A percentile compares a stretch with the other conserved stretches of the same genome.
These are phyloP conservation scores for Umbelopsis vinacea DNA, from an alignment of 192 early-diverging fungal genomes.

Conservation along the genomic window DNA sequence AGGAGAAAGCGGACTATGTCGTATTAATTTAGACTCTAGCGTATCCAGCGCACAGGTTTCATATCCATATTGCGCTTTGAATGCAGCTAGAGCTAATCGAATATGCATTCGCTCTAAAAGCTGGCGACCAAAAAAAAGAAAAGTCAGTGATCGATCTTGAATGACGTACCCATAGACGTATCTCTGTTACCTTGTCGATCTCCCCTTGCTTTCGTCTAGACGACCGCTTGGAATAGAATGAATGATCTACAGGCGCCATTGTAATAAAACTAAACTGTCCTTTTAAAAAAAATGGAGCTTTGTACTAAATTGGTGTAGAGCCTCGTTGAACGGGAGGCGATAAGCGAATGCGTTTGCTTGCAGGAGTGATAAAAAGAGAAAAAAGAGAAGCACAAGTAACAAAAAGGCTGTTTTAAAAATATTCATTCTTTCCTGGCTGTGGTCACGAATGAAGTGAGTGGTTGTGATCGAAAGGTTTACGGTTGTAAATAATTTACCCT, in stretches of 20 bases:
- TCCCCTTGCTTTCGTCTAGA: slow-evolving; percentile 3
- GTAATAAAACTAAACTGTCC: too few relatives aligned
- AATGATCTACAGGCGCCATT: slow-evolving; percentile 19
- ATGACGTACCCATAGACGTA: not conserved
- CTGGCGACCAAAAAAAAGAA: not conserved
- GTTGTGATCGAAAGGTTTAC: slow-evolving; percentile 24
- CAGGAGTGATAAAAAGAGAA: not conserved
- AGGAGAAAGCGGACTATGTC: slow-evolving; percentile 12
- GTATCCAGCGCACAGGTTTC: slow-evolving; percentile 15
- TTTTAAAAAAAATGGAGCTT: not conserved
- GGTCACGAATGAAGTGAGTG: not conserved
- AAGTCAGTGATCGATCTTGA: not conserved
- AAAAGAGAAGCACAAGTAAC: not conserved
- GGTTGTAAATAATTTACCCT: slow-evolving; percentile 5
- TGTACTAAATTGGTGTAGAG: slow-evolving; percentile 16
- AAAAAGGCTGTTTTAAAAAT: not conserved
- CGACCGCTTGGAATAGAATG: slow-evolving; percentile 9
- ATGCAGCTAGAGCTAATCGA: slow-evolving; percentile 8
- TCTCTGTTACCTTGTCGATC: slow-evolving; percentile 14
- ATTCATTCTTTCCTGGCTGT: not conserved
- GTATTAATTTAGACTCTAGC: slow-evolving; percentile 21
- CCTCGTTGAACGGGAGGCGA: slow-evolving; percentile 3
- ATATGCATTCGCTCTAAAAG: slow-evolving; percentile 17
- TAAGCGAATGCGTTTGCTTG: not conserved
- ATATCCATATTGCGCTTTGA: slow-evolving; percentile 24